Evolutionary conservation across 2,329 filamentous ascomycete species (phyloP).

Genomic region (Gnomoniopsis smithogilvyi): DNA sequence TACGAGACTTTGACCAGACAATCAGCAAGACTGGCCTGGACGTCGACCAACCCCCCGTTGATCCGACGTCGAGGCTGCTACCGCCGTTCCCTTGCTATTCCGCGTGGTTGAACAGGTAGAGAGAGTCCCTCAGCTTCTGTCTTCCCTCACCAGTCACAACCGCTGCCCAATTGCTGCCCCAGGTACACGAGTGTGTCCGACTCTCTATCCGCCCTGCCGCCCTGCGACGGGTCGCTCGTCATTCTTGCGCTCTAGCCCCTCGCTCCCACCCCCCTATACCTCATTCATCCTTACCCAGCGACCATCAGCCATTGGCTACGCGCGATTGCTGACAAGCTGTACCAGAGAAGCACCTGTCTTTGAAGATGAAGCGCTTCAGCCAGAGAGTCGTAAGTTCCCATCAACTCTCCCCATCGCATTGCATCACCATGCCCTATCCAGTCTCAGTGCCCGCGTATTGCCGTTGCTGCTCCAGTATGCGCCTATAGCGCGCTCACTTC

Average conservation of each 20-base stretch:
- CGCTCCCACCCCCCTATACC: neutral
- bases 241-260: neutral
- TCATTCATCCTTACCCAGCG: neutral
- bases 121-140: slow-evolving; percentile 17
- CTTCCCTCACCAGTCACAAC: slow-evolving; percentile 1
- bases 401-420: slow-evolving; percentile 22
- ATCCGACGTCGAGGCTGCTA: slow-evolving; percentile 17
- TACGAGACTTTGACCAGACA: neutral
- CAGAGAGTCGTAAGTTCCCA: slow-evolving; percentile 85
- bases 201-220: neutral
- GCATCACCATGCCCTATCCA: slow-evolving; percentile 18
- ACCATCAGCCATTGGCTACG: neutral
- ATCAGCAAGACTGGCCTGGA: slow-evolving; percentile 16
- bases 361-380: slow-evolving; percentile 93
- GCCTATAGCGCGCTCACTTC: slow-evolving; percentile 1
- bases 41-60: slow-evolving; percentile 17
- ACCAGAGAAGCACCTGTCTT: slow-evolving; percentile 26
- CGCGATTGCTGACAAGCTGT: slow-evolving; percentile 10
- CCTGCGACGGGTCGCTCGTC: neutral
- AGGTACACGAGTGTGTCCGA: slow-evolving; percentile 3
- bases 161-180: neutral
- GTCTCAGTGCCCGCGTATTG: slow-evolving; percentile 15
- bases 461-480: neutral
- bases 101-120: slow-evolving; percentile 21
- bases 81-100: slow-evolving; percentile 16